Base-by-base conservation (phyloP, 2,329 filamentous ascomycete species). In the Fonsecaea pedrosoi region DNA sequence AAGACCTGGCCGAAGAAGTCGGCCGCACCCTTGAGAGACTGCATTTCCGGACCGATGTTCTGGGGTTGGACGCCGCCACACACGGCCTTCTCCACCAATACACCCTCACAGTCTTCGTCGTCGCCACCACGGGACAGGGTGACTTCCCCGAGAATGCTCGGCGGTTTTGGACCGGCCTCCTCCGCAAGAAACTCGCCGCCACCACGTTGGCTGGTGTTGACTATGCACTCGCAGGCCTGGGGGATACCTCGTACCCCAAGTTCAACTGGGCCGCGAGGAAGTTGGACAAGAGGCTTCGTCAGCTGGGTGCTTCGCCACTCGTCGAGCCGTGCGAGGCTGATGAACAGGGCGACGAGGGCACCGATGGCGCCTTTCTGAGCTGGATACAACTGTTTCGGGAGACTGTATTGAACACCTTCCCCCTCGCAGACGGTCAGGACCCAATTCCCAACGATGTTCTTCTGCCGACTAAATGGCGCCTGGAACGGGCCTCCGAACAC, bases 251-350 rank as follows among this genome's bases (percentile, higher is more conserved):
- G 1, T 99, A 99, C 83, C 85, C 90, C 64, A 94, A 96, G 89
- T 97, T 92, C 79, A 99, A 99, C 80, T 97, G 92, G 87, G 93
- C 94, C 18, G 91, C 91, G 54, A 87, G 93, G 58, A 96, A 97
- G 79, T 83, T 99, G 54, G 88, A 93, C 74, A 94, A 93, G 73
- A 88, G 95, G 15, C 82, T 99, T 38, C 78, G 89, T 42, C 93
- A 97, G 76, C 86, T 99, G 0, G 94, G 94, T 1, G 95, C 92
- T 2, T 84, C 84, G 50, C 86, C 92, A 56, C 87, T 95, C 69
- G 90, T 91, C 73, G 87, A 90, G 48, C 84, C 89, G 42, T 95
- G 92, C 12, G 95, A 99, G 78, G 93, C 90, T 25, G 95, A 99
- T 75, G 94, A 97, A 73, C 92, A 96, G 76, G 93, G 97, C 81